These are phyloP conservation scores for Globisporangium canariense DNA, from an alignment of 352 stramenopile genomes.

Conservation along the genomic window DNA sequence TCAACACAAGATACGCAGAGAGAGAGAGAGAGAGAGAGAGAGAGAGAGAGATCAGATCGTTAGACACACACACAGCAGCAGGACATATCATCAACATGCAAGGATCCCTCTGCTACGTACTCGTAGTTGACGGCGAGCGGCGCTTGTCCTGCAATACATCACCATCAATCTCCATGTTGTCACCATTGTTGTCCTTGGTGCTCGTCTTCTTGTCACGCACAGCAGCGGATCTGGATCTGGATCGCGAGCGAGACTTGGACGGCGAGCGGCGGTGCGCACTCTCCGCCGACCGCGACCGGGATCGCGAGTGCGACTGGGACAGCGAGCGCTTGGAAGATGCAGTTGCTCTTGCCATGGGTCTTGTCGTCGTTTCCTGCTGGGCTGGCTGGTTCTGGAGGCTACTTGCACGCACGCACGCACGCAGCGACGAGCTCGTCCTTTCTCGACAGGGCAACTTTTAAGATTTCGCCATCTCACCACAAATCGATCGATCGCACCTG, in stretches of 20 bases:
- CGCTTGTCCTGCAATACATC: background rate
- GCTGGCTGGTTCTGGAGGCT: background rate
- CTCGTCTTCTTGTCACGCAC: background rate
- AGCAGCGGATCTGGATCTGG: constrained; percentile 4
- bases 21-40: background rate
- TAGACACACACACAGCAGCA: background rate
- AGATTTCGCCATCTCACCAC: background rate
- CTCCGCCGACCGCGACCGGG: background rate
- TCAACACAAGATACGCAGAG: background rate
- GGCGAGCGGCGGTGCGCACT: background rate
- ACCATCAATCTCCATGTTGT: background rate
- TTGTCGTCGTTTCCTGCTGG: background rate
- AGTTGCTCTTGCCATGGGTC: constrained; percentile 5
- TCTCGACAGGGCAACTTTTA: background rate
- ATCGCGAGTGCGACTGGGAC: constrained; percentile 6
- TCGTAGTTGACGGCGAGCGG: constrained; percentile 1
- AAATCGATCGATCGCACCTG: background rate
- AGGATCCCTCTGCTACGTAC: background rate
- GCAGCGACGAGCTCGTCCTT: background rate
- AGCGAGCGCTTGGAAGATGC: background rate
- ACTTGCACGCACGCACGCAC: background rate
- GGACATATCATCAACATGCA: too few species aligned
- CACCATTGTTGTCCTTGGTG: background rate
- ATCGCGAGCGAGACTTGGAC: constrained; percentile 10
- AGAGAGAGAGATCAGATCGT: background rate